Conservation (phyloP, 1,284 basidiomycete genomes). For the Pisolithus thermaeus region DNA sequence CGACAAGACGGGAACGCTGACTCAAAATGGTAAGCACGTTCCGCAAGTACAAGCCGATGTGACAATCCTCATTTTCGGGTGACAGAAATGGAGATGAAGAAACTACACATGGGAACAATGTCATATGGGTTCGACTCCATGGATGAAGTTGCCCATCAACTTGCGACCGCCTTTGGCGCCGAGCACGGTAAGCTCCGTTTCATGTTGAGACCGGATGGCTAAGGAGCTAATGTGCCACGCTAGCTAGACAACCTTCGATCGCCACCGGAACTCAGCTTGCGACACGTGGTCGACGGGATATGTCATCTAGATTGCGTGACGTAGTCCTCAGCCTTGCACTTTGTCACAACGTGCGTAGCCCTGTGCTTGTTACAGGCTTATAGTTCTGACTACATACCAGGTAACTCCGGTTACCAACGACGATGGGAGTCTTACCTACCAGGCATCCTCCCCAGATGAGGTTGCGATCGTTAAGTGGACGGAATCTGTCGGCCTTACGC, state of each 20-base stretch:
- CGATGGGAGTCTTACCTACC: slow-evolving; percentile 91
- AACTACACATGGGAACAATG: slow-evolving; percentile 98
- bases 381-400: slow-evolving; percentile 35
- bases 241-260: slow-evolving; percentile 43
- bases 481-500: slow-evolving; percentile 86
- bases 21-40: slow-evolving; percentile 78
- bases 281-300: slow-evolving; percentile 83
- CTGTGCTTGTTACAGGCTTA: background rate
- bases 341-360: slow-evolving; percentile 82
- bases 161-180: slow-evolving; percentile 74
- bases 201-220: background rate
- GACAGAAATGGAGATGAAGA: slow-evolving; percentile 98
- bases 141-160: slow-evolving; percentile 93
- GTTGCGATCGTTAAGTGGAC: slow-evolving; percentile 99
- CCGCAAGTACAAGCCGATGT: background rate
- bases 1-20: slow-evolving; percentile 97
- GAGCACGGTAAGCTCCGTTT: slow-evolving; percentile 32
- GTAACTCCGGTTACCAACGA: slow-evolving; percentile 95
- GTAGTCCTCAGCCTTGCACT: slow-evolving; percentile 90
- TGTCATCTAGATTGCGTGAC: slow-evolving; percentile 92
- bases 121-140: slow-evolving; percentile 95
- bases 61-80: background rate
- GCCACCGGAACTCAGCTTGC: slow-evolving; percentile 77
- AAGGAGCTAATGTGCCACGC: slow-evolving; percentile 25
- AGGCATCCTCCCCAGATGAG: slow-evolving; percentile 98